Base-by-base conservation (phyloP, 83 land plant species). In the Picea engelmannii region DNA sequence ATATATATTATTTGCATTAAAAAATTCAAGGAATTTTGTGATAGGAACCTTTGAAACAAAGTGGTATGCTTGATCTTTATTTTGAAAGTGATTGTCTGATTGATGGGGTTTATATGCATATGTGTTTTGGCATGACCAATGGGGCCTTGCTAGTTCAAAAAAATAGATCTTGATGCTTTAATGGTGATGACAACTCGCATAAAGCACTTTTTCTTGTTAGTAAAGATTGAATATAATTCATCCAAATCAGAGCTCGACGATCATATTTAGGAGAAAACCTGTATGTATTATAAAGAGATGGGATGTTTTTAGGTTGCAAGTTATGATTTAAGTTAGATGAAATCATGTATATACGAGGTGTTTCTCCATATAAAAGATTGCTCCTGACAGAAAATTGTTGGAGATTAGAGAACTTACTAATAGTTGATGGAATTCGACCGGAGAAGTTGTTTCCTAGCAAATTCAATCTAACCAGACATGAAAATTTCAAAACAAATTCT, bases 401-500 rank as follows among this genome's bases (percentile, higher is more conserved):
- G 40, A 38, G 40, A 38, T 38, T 38, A 4, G 40, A 38, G 40
- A 38, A 38, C 40, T 38, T 38, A 38, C 40, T 4, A 0, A 38
- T 38, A 38, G 40, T 38, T 38, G 40, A 38, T 38, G 40, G 40
- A 38, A 38, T 38, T 38, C 4, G 40, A 38, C 5, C 40, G 40
- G 5, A 38, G 40, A 38, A 38, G 40, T 44, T 83, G 66, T 93
- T 93, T 24, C 91, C 91, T 11, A 89, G 82, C 81, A 93, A 75
- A 10, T 92, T 87, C 4, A 93, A 76, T 68, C 86, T 88, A 79
- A 80, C 67, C 20, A 93, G 44, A 44, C 80, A 82, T 69, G 15
- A 65, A 13, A 89, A 71, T 4, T 78, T 81, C 42, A 91, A 86
- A 76, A 92, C 77, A 4, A 55, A 83, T 11, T 67, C 47, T 13